phyloP scores from a whole-genome alignment of 345 rosid species.

The Syzygium aromaticum region DNA sequence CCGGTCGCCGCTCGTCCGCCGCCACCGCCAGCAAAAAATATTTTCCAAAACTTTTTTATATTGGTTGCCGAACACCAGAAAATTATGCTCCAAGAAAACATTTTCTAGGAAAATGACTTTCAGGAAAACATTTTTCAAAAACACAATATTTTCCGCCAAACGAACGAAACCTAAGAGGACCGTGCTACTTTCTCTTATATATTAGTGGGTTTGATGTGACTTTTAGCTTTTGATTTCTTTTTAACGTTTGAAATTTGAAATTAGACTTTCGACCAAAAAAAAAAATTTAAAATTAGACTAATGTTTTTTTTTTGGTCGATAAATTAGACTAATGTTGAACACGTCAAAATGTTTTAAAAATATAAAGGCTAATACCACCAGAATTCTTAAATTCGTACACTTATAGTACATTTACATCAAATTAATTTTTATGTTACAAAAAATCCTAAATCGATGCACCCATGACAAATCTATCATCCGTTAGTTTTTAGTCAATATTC shows the following conservation, averaged over 20 bases:
- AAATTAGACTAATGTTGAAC: not conserved
- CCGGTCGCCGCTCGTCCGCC: no score
- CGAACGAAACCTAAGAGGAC: no score
- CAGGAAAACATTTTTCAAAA: no score
- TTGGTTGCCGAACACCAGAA: no score
- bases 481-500: not conserved
- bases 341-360: not conserved
- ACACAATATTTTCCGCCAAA: no score
- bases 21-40: no score
- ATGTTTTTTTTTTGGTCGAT: no score
- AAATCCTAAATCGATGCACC: not conserved
- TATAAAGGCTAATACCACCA: not conserved
- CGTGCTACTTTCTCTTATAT: not conserved
- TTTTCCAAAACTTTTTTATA: no score
- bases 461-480: not conserved
- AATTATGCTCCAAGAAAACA: no score
- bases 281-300: no score
- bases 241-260: not conserved
- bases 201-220: not conserved
- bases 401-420: rapidly evolving
- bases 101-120: no score
- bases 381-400: not conserved
- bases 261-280: not conserved
- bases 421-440: not conserved
- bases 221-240: not conserved